Base-by-base conservation (phyloP, 2,329 filamentous ascomycete species). In the Botrytis galanthina region DNA sequence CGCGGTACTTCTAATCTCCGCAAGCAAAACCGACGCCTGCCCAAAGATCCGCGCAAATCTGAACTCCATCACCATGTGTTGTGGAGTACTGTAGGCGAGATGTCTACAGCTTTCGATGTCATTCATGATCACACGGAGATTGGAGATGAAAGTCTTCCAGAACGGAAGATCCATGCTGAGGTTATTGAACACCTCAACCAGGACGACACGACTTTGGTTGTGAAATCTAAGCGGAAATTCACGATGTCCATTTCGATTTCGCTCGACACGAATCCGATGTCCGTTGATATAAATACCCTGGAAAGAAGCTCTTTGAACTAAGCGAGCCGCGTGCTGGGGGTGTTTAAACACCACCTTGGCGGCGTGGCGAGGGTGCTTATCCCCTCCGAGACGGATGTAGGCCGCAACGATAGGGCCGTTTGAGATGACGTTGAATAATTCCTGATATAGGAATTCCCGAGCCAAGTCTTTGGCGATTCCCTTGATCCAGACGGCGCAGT, bases 251-350 rank as follows among this genome's bases (percentile, higher is more conserved):
- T 37, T 8, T 4, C 22, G 26, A 37, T 66, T 51, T 0, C 22
- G 32, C 1, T 66, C 32, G 1, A 66, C n/a, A 0, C 7, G 63
- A 7, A 66, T 22, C 6, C 26, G 12, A 1, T 66, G 5, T 1
- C 63, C 63, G 3, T 51, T n/a, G 1, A 66, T 51, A 2, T n/a
- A 1, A 2, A 66, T 66, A 12, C 63, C 44, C 4, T 10, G 9
- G 12, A 0, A 10, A 2, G 2, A 1, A 1, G 63, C 63, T 5
- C 16, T 2, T 0, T 37, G 8, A 0, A 22, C 1, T 20, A 66
- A 51, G 0, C 63, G 44, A 16, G 4, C 20, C 0, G 63, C 63
- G 46, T 66, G 63, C n/a, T n/a, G 29, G 7, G 63, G 32, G 22
- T 66, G 63, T 3, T 37, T 66, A 22, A 66, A 66, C 0, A 66